Conservation (phyloP, 2,329 filamentous ascomycete species). For the Fusarium chaquense region DNA sequence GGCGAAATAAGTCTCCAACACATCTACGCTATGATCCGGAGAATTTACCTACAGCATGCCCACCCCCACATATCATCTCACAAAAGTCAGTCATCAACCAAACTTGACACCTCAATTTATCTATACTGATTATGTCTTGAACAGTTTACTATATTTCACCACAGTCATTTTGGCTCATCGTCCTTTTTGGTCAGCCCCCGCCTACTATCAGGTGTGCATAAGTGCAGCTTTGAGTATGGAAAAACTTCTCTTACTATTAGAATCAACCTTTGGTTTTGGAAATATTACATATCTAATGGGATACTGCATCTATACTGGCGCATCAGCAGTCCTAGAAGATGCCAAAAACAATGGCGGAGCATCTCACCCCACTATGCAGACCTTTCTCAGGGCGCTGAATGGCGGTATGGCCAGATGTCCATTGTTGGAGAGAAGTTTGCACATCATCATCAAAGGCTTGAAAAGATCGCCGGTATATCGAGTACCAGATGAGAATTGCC, state of each 20-base stretch:
- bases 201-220: conserved; percentile 10
- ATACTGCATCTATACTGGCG: conserved; percentile 8
- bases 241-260: neutral
- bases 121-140: neutral
- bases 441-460: conserved; percentile 13
- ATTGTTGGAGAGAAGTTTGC: neutral
- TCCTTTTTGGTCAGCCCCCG: conserved; percentile 3
- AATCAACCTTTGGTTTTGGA: conserved; percentile 9
- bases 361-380: conserved; percentile 12
- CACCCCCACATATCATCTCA: conserved; percentile 6
- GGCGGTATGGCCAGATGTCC: conserved; percentile 11
- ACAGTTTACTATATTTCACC: neutral
- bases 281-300: conserved; percentile 19
- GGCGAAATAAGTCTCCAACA: neutral
- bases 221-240: conserved; percentile 3
- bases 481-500: neutral
- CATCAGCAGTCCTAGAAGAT: conserved; percentile 4
- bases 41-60: neutral
- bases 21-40: conserved; percentile 5
- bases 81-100: neutral
- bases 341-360: conserved; percentile 4
- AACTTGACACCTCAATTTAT: rapidly evolving
- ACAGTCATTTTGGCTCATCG: conserved; percentile 8
- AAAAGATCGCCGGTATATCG: neutral
- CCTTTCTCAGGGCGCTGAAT: conserved; percentile 2